Percentiles rank a stretch among this genome's conserved stretches.
Conservation (phyloP, 805 yeast species). For the Saturnispora mendoncae region DNA sequence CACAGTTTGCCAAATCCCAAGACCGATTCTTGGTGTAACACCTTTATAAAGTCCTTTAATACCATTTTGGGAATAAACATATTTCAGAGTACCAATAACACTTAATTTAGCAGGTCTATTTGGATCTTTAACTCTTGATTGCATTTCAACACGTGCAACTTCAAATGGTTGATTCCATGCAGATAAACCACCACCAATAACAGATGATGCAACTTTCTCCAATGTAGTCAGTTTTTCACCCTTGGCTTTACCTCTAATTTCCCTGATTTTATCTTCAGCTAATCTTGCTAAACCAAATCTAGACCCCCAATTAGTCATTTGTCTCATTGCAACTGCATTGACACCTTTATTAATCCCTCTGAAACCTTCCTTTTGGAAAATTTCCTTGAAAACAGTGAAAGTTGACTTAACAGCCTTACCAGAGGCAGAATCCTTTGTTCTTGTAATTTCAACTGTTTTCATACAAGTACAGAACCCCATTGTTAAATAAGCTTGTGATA, state of each 20-base stretch:
- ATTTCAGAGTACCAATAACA: conserved; percentile 66
- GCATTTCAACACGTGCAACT: conserved; percentile 97
- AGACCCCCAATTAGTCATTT: conserved; percentile 98
- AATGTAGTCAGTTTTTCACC: conserved; percentile 57
- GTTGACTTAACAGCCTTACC: conserved; percentile 71
- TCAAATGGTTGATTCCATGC: conserved; percentile 99
- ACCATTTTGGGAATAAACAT: conserved; percentile 78
- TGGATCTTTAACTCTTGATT: conserved; percentile 87
- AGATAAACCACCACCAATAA: conserved; percentile 92
- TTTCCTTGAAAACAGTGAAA: conserved; percentile 78
- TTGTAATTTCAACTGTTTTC: conserved; percentile 97
- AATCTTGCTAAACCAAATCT: conserved; percentile 88
- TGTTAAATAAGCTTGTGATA: conserved; percentile 91
- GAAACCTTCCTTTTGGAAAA: conserved; percentile 79
- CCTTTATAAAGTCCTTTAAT: conserved; percentile 89
- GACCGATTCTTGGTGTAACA: conserved; percentile 92
- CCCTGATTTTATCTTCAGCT: conserved; percentile 79
- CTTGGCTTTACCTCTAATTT: conserved; percentile 42
- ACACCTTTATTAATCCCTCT: conserved; percentile 96
- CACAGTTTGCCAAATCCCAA: conserved; percentile 97
- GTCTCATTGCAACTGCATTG: conserved; percentile 97
- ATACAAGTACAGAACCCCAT: conserved; percentile 99
- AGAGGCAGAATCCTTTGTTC: conserved; percentile 60
- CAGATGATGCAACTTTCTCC: conserved; percentile 80
- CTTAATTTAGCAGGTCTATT: conserved; percentile 88